Evolutionary conservation across 108 stramenopile genomes (phyloP), one percentile per base, ranked within the genome.

Genomic region (Nitzschia sp.): DNA sequence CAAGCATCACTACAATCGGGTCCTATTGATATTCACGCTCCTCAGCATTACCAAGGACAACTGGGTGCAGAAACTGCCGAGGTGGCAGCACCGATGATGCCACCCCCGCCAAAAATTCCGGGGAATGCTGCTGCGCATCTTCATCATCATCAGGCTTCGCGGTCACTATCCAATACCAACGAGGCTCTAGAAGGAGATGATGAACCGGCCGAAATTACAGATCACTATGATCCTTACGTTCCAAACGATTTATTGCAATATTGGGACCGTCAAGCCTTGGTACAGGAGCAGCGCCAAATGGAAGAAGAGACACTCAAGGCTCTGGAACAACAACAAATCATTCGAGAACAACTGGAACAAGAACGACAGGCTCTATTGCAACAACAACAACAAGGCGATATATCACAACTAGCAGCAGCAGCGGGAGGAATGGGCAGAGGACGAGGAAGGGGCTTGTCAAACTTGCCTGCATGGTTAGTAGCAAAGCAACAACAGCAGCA

Each of bases 391-490:
- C 19, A 59, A 32, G 31, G 47, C 1, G n/a, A 60, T 9, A n/a
- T 33, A 38, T 6, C 27, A 21, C 29, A 59, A 23, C 18, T 24
- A 26, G 65, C 45, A 1, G n/a, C n/a, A n/a, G n/a, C n/a, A n/a
- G 24, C n/a, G 8, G 25, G 34, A 17, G 74, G 68, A 11, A 30
- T 31, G 13, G 85, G 78, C 31, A 68, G 74, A 13, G 90, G 90
- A 35, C 47, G 88, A 47, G 89, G 92, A 56, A 82, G 93, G 46
- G 84, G 86, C 0, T 51, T 88, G 17, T 82, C 71, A 26, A 94
- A 94, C 78, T 56, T 91, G n/a, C 93, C 93, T 18, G 93, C 93
- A 27, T 94, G 93, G 93, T 76, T 94, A 72, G 68, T 94, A 11
- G 77, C 87, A 73, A 79, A 88, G 54, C 88, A 90, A 76, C 69